phyloP scores from a whole-genome alignment of 106 monocot genomes.

The Vanilla planifolia region DNA sequence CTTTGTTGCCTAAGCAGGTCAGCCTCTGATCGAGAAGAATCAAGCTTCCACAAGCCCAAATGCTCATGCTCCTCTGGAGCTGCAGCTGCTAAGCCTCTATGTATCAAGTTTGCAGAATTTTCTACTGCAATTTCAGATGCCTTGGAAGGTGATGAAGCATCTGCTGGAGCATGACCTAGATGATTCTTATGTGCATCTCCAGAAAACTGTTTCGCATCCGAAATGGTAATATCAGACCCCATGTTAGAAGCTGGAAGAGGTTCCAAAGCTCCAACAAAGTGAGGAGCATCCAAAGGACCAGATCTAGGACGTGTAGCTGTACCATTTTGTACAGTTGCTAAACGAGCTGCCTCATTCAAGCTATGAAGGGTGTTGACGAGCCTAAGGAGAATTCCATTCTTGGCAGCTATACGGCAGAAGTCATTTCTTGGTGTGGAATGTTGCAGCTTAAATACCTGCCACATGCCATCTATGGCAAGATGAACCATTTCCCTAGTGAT shows the following conservation, averaged over 20 bases:
- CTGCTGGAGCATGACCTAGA: slow-evolving; percentile 14
- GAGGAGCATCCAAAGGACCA: slow-evolving; percentile 46
- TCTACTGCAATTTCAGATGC: slow-evolving; percentile 30
- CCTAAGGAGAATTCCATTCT: slow-evolving; percentile 80
- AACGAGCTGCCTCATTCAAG: slow-evolving; percentile 80
- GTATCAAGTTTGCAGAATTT: slow-evolving; percentile 13
- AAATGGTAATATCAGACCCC: not conserved
- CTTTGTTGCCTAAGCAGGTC: slow-evolving; percentile 41
- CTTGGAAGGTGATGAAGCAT: slow-evolving; percentile 26
- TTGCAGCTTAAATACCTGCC: slow-evolving; percentile 93
- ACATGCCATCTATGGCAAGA: slow-evolving; percentile 89
- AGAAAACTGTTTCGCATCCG: slow-evolving; percentile 28
- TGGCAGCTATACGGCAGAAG: slow-evolving; percentile 90
- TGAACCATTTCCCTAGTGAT: slow-evolving; percentile 87
- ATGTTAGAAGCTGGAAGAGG: not conserved
- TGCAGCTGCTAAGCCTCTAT: slow-evolving; percentile 14
- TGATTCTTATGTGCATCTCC: slow-evolving; percentile 36
- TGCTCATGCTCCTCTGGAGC: slow-evolving; percentile 37
- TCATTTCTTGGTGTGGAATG: slow-evolving; percentile 68
- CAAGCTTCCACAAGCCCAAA: slow-evolving; percentile 25
- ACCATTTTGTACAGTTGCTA: slow-evolving; percentile 56
- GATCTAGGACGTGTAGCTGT: slow-evolving; percentile 45
- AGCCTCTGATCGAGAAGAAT: slow-evolving; percentile 28
- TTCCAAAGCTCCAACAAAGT: not conserved
- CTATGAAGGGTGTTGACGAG: slow-evolving; percentile 86